A percentile compares a stretch with the other conserved stretches of the same genome.
Evolutionary conservation across 2,329 filamentous ascomycete species (phyloP).

Genomic region (Fusarium acutatum): DNA sequence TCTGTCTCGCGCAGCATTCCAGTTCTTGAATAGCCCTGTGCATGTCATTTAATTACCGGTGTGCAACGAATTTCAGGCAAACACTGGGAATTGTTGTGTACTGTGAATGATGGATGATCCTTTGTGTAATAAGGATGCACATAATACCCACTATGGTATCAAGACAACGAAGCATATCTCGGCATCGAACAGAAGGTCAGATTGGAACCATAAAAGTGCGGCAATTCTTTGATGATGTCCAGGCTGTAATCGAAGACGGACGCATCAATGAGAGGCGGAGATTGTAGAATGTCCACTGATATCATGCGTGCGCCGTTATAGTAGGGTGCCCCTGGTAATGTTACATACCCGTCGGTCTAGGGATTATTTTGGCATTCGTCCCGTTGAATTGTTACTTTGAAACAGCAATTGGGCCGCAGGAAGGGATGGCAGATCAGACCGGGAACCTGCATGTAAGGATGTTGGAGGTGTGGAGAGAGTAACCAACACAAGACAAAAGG

Average conservation of each 20-base stretch:
- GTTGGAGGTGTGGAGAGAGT: not conserved
- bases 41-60: conserved; percentile 3
- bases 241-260: not conserved
- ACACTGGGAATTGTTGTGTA: not conserved
- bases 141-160: not conserved
- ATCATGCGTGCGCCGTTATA: conserved; percentile 9
- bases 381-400: conserved; percentile 21
- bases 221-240: not conserved
- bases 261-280: not conserved
- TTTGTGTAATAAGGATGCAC: not conserved
- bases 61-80: conserved; percentile 7
- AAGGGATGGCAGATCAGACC: conserved; percentile 28
- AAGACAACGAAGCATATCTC: not conserved
- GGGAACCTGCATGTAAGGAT: conserved; percentile 20
- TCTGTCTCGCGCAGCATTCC: not conserved
- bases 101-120: not conserved
- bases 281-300: conserved; percentile 5
- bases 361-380: conserved; percentile 6
- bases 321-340: conserved; percentile 1
- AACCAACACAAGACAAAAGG: not conserved
- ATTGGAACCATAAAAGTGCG: conserved; percentile 10
- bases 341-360: conserved; percentile 11
- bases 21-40: not conserved
- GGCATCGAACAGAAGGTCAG: not conserved
- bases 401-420: conserved; percentile 22